A percentile compares a stretch with the other conserved stretches of the same genome.
phyloP scores from a whole-genome alignment of 495 filamentous ascomycete genomes.

The Aspergillus saccharolyticus region DNA sequence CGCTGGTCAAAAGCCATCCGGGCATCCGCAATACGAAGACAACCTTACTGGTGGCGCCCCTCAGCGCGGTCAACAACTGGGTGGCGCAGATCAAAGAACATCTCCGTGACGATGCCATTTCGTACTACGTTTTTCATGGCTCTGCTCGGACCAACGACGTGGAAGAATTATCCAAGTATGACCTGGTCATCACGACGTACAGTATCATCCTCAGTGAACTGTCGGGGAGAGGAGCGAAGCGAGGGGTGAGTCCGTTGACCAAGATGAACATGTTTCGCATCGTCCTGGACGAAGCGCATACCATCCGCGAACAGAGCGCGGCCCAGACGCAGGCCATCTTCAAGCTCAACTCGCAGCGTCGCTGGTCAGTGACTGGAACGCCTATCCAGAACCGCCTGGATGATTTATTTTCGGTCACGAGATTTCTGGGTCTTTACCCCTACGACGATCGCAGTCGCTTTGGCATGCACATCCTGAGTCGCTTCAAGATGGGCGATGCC shows the following conservation, averaged over 20 bases:
- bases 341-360: conserved; percentile 69
- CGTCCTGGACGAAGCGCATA: conserved; percentile 92
- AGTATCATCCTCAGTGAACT: conserved; percentile 79
- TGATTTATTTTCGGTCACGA: conserved; percentile 84
- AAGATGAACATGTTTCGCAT: conserved; percentile 88
- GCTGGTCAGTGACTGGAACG: conserved; percentile 94
- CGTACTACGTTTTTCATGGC: conserved; percentile 82
- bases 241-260: conserved; percentile 60
- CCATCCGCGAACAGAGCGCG: conserved; percentile 79
- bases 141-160: conserved; percentile 62
- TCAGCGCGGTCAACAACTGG: conserved; percentile 91
- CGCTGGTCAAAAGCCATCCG: conserved; percentile 32
- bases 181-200: conserved; percentile 91
- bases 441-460: conserved; percentile 78
- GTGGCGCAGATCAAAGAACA: conserved; percentile 82
- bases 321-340: conserved; percentile 79
- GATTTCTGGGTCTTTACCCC: conserved; percentile 78
- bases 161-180: conserved; percentile 62
- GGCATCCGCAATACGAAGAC: conserved; percentile 65
- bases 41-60: conserved; percentile 83
- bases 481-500: conserved; percentile 72
- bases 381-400: conserved; percentile 89
- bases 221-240: conserved; percentile 52
- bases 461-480: conserved; percentile 67
- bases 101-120: conserved; percentile 54